Evolutionary conservation across 176 grass and related monocot genomes (phyloP), one percentile per base, ranked within the genome.

Genomic region (Thinopyrum elongatum): DNA sequence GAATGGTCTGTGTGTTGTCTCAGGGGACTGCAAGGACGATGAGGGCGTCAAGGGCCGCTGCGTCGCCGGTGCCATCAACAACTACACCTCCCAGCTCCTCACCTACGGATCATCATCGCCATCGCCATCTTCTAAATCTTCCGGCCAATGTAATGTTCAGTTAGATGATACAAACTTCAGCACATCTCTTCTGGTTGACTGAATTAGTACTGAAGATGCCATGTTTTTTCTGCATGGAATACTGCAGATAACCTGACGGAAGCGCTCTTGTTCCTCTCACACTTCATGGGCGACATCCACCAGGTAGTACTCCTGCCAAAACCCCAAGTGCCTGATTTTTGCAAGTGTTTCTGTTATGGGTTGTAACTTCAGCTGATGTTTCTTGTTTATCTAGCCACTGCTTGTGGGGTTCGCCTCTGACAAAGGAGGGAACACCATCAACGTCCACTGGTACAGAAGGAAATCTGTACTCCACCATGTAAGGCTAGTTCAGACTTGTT

Each of bases 401-500:
- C 93, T 92, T 83, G 90, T 90, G 70, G 93, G 90, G 2, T 92
- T 92, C 71, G 80, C 85, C 69, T 88, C 93, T 2, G 90, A 94
- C 62, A 80, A 19, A 82, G 93, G 93, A 81, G 93, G 90, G 1
- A 92, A 94, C 81, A 88, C 90, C 35, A 90, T 94, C 34, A 68
- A 90, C 19, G 90, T 94, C 4, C 90, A 77, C n/a, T n/a, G n/a
- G n/a, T n/a, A n/a, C n/a, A n/a, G n/a, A n/a, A n/a, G n/a, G n/a
- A n/a, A n/a, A n/a, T 31, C 90, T 87, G 93, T 92, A 88, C 90
- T 94, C 9, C 93, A 94, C 85, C 90, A 92, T 90, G 87, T 92
- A 85, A 73, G 80, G 47, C 10, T n/a, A 59, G 0, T n/a, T 69
- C 27, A 82, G 27, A 21, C 23, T 58, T 12, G n/a, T n/a, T n/a